Base-by-base conservation (phyloP, 2,329 filamentous ascomycete species). In the Phyllosticta citrichinensis region DNA sequence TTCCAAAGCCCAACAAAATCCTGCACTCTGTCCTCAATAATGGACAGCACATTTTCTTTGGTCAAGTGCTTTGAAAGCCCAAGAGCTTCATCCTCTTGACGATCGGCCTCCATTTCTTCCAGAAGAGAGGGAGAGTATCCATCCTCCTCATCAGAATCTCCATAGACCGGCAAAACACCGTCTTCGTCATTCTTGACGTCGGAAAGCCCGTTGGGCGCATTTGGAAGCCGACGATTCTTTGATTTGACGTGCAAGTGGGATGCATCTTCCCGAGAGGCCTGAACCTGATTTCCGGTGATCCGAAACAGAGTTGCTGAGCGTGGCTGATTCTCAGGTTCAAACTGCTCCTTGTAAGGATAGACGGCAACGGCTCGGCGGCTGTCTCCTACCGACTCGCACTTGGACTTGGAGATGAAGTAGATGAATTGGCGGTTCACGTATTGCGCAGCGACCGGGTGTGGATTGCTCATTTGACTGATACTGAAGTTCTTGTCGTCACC, bases 1-100 rank as follows among this genome's bases (percentile, higher is more conserved):
- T 73, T 72, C 88, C 88, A 93, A 4, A 73, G 70, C 3, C 74
- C 68, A 56, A 79, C 77, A 62, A 83, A 78, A 1, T 76, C 71
- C 6, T 75, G 67, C 11, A 89, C 79, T 25, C 76, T 79, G 19
- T 81, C 71, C 27, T 84, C 74, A 35, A 93, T 77, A 12, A 83
- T 72, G 0, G 70, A 65, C 2, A 80, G 71, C 22, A 88, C 75
- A 51, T 83, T 76, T 0, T 80, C 77, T 3, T 70, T 53, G 67
- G 64, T 63, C 64, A 65, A 19, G 61, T 66, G 19, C 35, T 33
- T 63, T 54, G 30, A n/a, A 53, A 64, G 56, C 77, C 63, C 22
- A 70, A 74, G 58, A 76, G 73, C 51, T 75, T 72, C 63, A 87
- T 84, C 30, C 81, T 74, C 54, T 86, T 79, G 40, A 47, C 40